Base-by-base conservation (phyloP, 2,329 filamentous ascomycete genomes). In the Allantophomopsis lycopodina region DNA sequence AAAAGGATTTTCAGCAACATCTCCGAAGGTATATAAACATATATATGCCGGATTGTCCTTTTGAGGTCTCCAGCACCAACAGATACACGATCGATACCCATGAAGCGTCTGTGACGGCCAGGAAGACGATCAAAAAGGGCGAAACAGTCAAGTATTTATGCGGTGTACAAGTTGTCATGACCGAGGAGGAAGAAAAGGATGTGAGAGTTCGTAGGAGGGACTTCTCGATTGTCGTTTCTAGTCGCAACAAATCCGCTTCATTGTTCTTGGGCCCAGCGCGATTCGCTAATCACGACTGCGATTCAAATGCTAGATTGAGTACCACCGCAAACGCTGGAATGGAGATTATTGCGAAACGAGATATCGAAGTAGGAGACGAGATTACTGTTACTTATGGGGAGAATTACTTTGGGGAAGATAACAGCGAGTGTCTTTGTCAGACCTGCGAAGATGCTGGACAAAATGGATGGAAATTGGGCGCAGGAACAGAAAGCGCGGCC, bases 301-400 rank as follows among this genome's bases (percentile, higher is more conserved):
- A 83, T 49, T 86, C 91, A 23, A 98, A 96, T 63, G 88, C 88
- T 7, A 76, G 79, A 54, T 71, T 98, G 35, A 80, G 84, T 50
- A 95, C 86, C 30, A 82, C 77, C 30, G 85, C 87, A 35, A 76
- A 80, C 41, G 79, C 88, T 42, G 86, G 86, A 30, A 95, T 98
- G 64, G 83, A 93, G 54, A 88, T 98, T 41, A 76, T 94, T 37
- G 86, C 91, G 2, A 76, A 78, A 28, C 76, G 79, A 48, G 72
- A 88, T 42, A 96, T 98, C 44, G 73, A 81, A 10, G 66, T 82
- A 1, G 91, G 88, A 3, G 88, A 98, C 44, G 91, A 98, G 58
- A 94, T 98, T 43, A 98, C 91, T 0, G 91, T 98, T 0, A 89
- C 82, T 0, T 98, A 98, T 53, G 87, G 89, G 17, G 87, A 94